These are phyloP conservation scores for Brassica juncea DNA, from an alignment of 345 rosid species.

Conservation along the genomic window DNA sequence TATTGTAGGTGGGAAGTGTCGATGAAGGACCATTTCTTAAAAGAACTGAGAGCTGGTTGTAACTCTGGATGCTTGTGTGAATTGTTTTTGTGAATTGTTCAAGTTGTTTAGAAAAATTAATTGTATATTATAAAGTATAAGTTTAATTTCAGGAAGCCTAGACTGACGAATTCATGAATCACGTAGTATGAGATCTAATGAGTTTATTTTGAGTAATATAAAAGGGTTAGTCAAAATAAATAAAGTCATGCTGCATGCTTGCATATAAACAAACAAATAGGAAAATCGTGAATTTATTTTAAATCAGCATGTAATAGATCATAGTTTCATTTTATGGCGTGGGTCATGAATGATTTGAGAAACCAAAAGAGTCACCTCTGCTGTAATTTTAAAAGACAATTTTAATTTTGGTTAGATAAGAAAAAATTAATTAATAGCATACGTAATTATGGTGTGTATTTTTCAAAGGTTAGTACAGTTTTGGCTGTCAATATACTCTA, in stretches of 20 bases:
- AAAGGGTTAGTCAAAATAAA: neutral
- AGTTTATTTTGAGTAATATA: neutral
- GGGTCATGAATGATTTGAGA: conserved; percentile 24
- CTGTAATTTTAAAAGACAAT: neutral
- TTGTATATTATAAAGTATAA: neutral
- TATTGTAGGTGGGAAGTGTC: too few species aligned
- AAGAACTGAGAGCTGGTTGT: too few species aligned
- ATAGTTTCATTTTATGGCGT: conserved; percentile 20
- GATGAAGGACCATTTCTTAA: too few species aligned
- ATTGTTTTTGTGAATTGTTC: conserved; percentile 14
- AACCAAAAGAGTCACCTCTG: neutral
- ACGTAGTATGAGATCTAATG: neutral
- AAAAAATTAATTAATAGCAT: conserved; percentile 9
- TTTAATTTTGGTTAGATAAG: conserved; percentile 31
- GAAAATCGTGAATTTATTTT: conserved; percentile 4
- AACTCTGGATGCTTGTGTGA: too few species aligned
- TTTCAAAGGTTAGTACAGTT: conserved; percentile 12
- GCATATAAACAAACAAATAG: neutral
- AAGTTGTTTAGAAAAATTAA: neutral
- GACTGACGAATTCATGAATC: neutral
- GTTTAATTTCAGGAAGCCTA: neutral
- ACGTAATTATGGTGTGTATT: conserved; percentile 26
- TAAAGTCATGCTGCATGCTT: neutral
- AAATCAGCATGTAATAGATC: neutral
- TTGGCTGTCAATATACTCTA: neutral